phyloP scores from a whole-genome alignment of 1,284 basidiomycete species.

The Thecaphora thlaspeos region DNA sequence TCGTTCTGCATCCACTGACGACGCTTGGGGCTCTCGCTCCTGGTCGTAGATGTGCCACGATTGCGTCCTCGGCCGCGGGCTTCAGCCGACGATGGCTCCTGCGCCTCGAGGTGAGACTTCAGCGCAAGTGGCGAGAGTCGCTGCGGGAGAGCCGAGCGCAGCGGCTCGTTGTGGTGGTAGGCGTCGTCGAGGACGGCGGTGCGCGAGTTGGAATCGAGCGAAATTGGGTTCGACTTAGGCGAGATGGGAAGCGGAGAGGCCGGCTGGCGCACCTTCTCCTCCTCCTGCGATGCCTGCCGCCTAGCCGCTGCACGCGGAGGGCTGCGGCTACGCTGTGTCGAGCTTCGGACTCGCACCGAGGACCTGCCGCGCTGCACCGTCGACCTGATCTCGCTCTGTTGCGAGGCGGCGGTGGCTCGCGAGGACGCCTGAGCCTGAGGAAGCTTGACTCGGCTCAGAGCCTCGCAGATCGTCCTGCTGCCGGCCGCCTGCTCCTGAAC shows the following conservation, averaged over 20 bases:
- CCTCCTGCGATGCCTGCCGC: conserved; percentile 10
- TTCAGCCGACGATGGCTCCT: neutral
- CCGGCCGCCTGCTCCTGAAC: conserved; percentile 15
- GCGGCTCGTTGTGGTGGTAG: conserved; percentile 28
- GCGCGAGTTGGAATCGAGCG: conserved; percentile 3
- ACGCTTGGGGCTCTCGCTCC: neutral
- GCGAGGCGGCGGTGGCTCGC: too few species aligned
- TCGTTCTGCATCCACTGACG: conserved; percentile 14
- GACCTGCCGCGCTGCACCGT: conserved; percentile 28
- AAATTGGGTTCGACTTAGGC: conserved; percentile 29
- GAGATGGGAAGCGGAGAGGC: conserved; percentile 19
- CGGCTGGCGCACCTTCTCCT: too few species aligned
- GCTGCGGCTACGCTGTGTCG: conserved; percentile 37
- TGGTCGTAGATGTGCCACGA: conserved; percentile 23
- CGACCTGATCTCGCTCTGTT: conserved; percentile 10
- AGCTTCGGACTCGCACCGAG: conserved; percentile 39
- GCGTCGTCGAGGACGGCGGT: conserved; percentile 13
- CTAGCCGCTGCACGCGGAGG: conserved; percentile 39
- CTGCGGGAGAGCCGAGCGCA: conserved; percentile 21
- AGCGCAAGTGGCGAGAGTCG: conserved; percentile 22
- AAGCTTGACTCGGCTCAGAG: neutral
- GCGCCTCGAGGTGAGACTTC: neutral
- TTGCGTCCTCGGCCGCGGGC: conserved; percentile 16
- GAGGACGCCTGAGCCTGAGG: too few species aligned
- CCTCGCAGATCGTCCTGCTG: conserved; percentile 18